Evolutionary conservation across 371 early-diverging fungal species (phyloP), one percentile per base, ranked within the genome.

Genomic region (Lichtheimia corymbifera): DNA sequence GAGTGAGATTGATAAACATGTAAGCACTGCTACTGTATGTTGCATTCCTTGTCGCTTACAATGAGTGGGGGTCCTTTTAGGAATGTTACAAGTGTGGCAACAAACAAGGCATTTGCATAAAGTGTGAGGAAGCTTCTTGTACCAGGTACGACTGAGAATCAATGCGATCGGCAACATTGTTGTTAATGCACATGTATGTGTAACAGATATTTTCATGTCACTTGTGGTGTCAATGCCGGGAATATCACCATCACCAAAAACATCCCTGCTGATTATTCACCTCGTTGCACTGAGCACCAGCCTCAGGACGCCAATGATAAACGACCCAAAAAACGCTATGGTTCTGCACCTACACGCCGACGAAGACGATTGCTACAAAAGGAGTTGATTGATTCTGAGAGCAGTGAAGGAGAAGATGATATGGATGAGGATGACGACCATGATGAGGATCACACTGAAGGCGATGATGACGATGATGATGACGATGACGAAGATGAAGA

Each of bases 101-200:
- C 43, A 67, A 60, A 42, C 62, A 67, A 47, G 80, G 80, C 2
- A 41, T 79, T 20, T 73, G 73, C 52, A 59, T 74, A 18, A 14
- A 53, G 49, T 79, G 80, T 55, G 71, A 76, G 49, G 70, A 68
- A 20, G 35, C 61, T 4, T 41, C 45, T 49, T 79, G 79, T 24
- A 55, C 55, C 56, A 69, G 40, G 80, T 74, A 73, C 58, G 68
- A 25, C 22, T 11, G 35, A 35, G 35, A 35, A 35, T 35, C 35
- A 35, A 35, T 35, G 35, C 35, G 35, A 35, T 35, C 35, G 35
- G 35, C 35, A 35, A 35, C 35, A 35, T 35, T 35, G 35, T 35
- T 35, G 11, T 35, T 35, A 35, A 35, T 35, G 35, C 35, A 35
- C 13, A 51, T 51, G 51, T 22, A 18, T 35, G 35, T 50, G 18